Conservation (phyloP, 1,284 basidiomycete species). For the Apiotrichum sp. region DNA sequence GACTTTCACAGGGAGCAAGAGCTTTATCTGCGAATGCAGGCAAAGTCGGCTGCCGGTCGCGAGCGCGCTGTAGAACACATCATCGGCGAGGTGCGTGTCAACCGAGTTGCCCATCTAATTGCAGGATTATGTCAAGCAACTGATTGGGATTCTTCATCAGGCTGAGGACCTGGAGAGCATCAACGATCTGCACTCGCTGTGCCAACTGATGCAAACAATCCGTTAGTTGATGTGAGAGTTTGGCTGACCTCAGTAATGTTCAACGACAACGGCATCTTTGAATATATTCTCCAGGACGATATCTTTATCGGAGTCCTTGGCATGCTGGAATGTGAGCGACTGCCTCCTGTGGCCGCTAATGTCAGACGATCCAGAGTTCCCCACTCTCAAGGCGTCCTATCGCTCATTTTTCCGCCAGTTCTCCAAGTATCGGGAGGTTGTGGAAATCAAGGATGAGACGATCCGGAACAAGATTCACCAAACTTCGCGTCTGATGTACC, state of each 20-base stretch:
- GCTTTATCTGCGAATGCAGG: conserved; percentile 37
- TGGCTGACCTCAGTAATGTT: conserved; percentile 66
- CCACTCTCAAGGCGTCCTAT: conserved; percentile 89
- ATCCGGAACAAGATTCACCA: conserved; percentile 88
- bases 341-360: background rate
- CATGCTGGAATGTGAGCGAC: conserved; percentile 85
- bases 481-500: conserved; percentile 91
- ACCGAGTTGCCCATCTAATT: too few species aligned
- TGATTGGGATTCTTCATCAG: conserved; percentile 74
- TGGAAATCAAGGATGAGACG: conserved; percentile 64
- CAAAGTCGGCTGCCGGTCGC: conserved; percentile 45
- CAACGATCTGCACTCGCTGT: conserved; percentile 81
- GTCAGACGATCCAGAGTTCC: conserved; percentile 95
- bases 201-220: conserved; percentile 90
- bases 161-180: conserved; percentile 91
- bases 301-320: conserved; percentile 88
- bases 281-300: conserved; percentile 90
- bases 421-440: conserved; percentile 77
- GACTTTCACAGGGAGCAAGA: conserved; percentile 33
- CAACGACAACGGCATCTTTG: conserved; percentile 91
- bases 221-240: conserved; percentile 54
- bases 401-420: conserved; percentile 80
- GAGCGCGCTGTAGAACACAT: conserved; percentile 77
- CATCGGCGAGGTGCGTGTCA: conserved; percentile 34
- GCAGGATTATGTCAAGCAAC: conserved; percentile 79